phyloP scores from a whole-genome alignment of 139 green algal genomes.

The Astrephomene gubernaculifera region DNA sequence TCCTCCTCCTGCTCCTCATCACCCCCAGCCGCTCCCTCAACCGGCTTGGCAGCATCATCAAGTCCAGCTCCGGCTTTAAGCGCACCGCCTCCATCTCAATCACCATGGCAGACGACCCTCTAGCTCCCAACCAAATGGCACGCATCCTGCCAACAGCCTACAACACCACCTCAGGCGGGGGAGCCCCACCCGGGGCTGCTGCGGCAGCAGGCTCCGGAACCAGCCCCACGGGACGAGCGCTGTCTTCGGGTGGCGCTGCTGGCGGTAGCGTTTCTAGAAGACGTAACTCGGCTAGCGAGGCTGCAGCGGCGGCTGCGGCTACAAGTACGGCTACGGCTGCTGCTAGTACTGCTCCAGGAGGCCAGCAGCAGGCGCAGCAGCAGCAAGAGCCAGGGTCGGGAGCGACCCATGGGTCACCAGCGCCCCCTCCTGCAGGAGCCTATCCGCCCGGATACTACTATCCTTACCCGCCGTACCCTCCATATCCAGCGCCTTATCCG shows the following conservation, averaged over 20 bases:
- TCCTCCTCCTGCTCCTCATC: not conserved
- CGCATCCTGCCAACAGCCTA: constrained; percentile 6
- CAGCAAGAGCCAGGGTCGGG: too few species aligned
- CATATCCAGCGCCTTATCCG: too few species aligned
- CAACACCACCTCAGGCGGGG: not conserved
- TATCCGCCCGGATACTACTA: not conserved
- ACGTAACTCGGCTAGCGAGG: too few species aligned
- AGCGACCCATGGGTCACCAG: too few species aligned
- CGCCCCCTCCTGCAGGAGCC: not conserved
- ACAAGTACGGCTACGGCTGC: not conserved
- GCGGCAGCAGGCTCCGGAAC: not conserved
- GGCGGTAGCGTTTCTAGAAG: too few species aligned
- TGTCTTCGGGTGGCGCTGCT: not conserved
- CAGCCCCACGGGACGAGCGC: not conserved
- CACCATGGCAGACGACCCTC: constrained; percentile 42
- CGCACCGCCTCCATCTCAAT: constrained; percentile 31
- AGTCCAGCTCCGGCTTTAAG: constrained; percentile 33
- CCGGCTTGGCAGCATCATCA: constrained; percentile 29
- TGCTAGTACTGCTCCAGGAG: too few species aligned
- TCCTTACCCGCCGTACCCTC: constrained; percentile 4
- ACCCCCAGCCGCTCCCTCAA: not conserved
- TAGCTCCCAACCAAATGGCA: constrained; percentile 39
- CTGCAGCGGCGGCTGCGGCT: not conserved
- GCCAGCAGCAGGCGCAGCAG: too few species aligned
- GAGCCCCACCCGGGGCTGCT: not conserved